Evolutionary conservation across 2,329 filamentous ascomycete species (phyloP), one percentile per base, ranked within the genome.

Genomic region (Scedosporium apiospermum): DNA sequence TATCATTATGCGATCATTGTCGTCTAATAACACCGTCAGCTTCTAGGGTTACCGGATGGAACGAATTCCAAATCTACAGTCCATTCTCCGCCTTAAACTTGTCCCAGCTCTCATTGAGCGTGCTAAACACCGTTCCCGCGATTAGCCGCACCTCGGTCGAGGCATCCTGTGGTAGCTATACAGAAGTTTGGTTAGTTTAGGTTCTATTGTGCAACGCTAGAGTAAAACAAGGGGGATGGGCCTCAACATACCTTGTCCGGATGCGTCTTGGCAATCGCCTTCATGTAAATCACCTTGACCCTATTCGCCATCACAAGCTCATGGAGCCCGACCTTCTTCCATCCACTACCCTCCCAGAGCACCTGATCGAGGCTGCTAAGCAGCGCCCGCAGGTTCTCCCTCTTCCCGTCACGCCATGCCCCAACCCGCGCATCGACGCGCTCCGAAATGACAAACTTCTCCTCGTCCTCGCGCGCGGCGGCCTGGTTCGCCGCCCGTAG

Each of bases 221-320:
- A 27, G n/a, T 3, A n/a, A 38, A 55, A 38, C 41, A 12, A 21
- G 16, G 4, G 21, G n/a, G 18, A 10, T n/a, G 3, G 23, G 26
- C 18, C 65, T 67, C 1, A 12, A 75, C 85, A 76, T 81, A 97
- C 95, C 88, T 99, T 99, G 75, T 99, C 95, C 65, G 95, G 95
- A 81, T 99, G 95, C 68, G 95, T 95, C 81, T 97, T 98, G 10
- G 88, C 91, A 82, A 99, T 98, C 5, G 93, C 95, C 83, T 96
- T 97, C 95, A 99, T 98, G 73, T 99, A 99, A 64, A 90, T 82
- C 66, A 99, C 88, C 84, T 99, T 99, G 73, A 98, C 95, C 80
- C 93, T 96, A 68, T 90, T 92, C 41, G 92, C 87, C 82, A 96
- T 84, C 61, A 99, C 89, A 68, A 99, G 75, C 77, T 99, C 95